A percentile compares a stretch with the other conserved stretches of the same genome.
phyloP scores from a whole-genome alignment of 2,329 filamentous ascomycete species.

The Fusarium phyllophilum region DNA sequence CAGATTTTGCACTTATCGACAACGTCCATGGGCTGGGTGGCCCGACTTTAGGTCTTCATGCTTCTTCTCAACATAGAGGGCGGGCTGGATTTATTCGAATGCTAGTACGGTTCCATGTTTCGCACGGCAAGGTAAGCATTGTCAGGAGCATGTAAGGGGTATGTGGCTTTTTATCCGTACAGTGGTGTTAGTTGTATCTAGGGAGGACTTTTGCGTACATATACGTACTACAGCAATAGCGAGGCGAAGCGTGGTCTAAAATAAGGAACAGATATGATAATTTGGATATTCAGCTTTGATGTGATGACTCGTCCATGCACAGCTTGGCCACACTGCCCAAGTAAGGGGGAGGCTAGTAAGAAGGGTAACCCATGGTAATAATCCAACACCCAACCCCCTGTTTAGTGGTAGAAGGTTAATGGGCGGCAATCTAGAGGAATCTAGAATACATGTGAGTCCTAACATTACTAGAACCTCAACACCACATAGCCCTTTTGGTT shows the following conservation, averaged over 20 bases:
- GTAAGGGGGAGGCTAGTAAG: background rate
- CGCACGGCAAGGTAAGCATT: background rate
- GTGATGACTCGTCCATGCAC: background rate
- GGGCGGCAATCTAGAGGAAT: background rate
- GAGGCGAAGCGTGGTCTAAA: constrained; percentile 14
- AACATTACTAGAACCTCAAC: background rate
- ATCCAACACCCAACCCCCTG: background rate
- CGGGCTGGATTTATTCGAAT: background rate
- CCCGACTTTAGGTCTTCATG: background rate
- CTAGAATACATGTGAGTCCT: background rate
- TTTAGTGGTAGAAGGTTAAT: background rate
- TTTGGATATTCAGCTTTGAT: background rate
- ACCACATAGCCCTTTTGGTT: background rate
- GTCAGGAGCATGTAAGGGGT: background rate
- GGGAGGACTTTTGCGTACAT: background rate
- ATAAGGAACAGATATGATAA: background rate
- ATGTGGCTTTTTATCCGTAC: background rate
- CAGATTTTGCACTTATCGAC: background rate
- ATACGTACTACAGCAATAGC: constrained; percentile 5
- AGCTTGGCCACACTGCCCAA: background rate
- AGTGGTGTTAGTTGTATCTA: background rate
- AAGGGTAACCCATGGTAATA: background rate
- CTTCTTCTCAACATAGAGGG: constrained; percentile 4
- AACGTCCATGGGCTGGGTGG: background rate
- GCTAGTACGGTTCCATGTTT: background rate